These are phyloP conservation scores for Boletus insuetus DNA, from an alignment of 768 basidiomycete species.

Conservation along the genomic window DNA sequence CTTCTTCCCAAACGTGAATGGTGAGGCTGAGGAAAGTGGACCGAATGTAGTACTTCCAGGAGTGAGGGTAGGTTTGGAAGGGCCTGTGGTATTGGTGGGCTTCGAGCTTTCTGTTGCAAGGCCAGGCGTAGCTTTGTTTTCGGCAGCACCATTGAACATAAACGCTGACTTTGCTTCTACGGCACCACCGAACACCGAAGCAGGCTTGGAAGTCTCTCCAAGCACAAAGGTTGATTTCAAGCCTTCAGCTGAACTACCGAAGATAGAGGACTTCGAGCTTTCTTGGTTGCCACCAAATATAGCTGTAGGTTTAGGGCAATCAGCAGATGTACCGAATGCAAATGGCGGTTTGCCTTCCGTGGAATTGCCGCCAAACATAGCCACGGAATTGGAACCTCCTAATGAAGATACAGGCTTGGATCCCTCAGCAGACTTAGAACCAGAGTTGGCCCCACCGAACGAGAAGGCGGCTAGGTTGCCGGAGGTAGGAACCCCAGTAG, in stretches of 20 bases:
- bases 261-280: neutral
- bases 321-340: constrained; percentile 9
- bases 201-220: constrained; percentile 7
- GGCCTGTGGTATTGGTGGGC: neutral
- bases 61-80: neutral
- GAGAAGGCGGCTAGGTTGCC: constrained; percentile 16
- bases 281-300: constrained; percentile 5
- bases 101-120: neutral
- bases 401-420: constrained; percentile 17
- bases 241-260: constrained; percentile 5
- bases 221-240: constrained; percentile 9
- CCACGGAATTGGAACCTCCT: constrained; percentile 6
- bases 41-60: constrained; percentile 10
- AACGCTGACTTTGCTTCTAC: constrained; percentile 3
- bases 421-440: constrained; percentile 16
- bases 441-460: constrained; percentile 14
- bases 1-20: constrained; percentile 17
- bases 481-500: constrained; percentile 15
- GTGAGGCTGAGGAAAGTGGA: neutral
- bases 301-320: constrained; percentile 14
- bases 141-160: neutral
- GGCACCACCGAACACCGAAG: neutral
- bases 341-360: constrained; percentile 14
- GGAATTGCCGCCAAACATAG: constrained; percentile 6
- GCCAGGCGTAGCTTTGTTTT: neutral